Conservation (phyloP, 495 filamentous ascomycete genomes). For the Podospora fimiseda region DNA sequence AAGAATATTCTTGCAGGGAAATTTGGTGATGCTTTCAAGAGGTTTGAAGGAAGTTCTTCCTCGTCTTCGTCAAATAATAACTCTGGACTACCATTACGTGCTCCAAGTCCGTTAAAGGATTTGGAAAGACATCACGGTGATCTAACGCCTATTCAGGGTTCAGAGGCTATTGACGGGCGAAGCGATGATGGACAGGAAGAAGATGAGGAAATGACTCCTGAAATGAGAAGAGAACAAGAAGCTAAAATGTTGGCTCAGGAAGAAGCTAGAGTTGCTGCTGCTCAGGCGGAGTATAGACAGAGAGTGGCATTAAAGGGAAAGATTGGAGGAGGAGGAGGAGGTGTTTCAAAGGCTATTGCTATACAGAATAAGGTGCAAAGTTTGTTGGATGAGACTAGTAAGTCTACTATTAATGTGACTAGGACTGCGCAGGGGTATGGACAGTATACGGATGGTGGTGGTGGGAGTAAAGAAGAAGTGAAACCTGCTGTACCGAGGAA, state of each 20-base stretch:
- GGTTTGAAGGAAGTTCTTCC: conserved; percentile 61
- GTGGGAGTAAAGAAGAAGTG: conserved; percentile 14
- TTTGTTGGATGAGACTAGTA: conserved; percentile 72
- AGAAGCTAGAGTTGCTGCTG: conserved; percentile 84
- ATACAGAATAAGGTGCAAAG: conserved; percentile 89
- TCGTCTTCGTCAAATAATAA: conserved; percentile 36
- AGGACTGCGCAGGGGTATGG: conserved; percentile 88
- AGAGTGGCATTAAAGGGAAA: conserved; percentile 59
- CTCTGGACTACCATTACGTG: conserved; percentile 40
- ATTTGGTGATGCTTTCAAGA: conserved; percentile 92
- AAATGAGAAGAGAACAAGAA: conserved; percentile 87
- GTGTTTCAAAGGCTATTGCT: conserved; percentile 60
- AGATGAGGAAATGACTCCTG: conserved; percentile 70
- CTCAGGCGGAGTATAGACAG: conserved; percentile 83
- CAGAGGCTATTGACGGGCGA: conserved; percentile 64
- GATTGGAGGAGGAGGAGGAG: conserved; percentile 50
- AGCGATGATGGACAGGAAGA: conserved; percentile 58
- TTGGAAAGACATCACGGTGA: conserved; percentile 45
- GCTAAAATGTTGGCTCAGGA: conserved; percentile 76
- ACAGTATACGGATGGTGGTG: conserved; percentile 57
- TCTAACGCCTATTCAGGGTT: conserved; percentile 67
- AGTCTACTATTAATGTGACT: conserved; percentile 46
- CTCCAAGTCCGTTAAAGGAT: conserved; percentile 51
- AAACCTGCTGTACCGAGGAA: conserved; percentile 28
- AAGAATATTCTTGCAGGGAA: conserved; percentile 84